A percentile compares a stretch with the other conserved stretches of the same genome.
These are phyloP conservation scores for Pleurotus djamor DNA, from an alignment of 768 basidiomycete species.

Conservation along the genomic window DNA sequence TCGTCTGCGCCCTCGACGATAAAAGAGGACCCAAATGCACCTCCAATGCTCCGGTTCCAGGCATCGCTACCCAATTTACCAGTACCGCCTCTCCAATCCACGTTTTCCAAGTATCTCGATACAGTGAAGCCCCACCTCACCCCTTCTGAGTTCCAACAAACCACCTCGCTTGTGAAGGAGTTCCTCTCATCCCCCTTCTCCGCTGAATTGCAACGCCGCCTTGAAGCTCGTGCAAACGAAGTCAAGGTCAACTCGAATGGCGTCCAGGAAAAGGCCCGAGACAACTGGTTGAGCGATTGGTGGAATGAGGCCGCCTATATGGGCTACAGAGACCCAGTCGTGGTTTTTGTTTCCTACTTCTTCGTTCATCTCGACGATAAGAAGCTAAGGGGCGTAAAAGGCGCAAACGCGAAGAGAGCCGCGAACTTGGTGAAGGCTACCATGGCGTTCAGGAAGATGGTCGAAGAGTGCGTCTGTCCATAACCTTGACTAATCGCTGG, in stretches of 20 bases:
- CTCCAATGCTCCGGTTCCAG: constrained; percentile 74
- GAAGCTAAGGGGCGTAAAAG: constrained; percentile 28
- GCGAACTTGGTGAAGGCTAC: constrained; percentile 84
- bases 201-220: constrained; percentile 71
- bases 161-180: constrained; percentile 53
- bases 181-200: constrained; percentile 74
- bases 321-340: constrained; percentile 86
- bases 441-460: constrained; percentile 79
- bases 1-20: background rate
- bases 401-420: constrained; percentile 62
- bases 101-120: constrained; percentile 86
- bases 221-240: constrained; percentile 71
- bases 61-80: constrained; percentile 75
- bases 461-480: constrained; percentile 61
- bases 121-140: constrained; percentile 77
- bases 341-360: constrained; percentile 93
- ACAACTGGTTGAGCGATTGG: constrained; percentile 95
- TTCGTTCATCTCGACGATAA: constrained; percentile 82
- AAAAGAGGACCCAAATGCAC: constrained; percentile 44
- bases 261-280: background rate
- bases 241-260: constrained; percentile 31
- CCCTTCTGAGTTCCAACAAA: constrained; percentile 55
- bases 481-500: background rate
- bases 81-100: constrained; percentile 80
- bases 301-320: constrained; percentile 95